Base-by-base conservation (phyloP, 495 filamentous ascomycete genomes). In the Lichina pygmaea region DNA sequence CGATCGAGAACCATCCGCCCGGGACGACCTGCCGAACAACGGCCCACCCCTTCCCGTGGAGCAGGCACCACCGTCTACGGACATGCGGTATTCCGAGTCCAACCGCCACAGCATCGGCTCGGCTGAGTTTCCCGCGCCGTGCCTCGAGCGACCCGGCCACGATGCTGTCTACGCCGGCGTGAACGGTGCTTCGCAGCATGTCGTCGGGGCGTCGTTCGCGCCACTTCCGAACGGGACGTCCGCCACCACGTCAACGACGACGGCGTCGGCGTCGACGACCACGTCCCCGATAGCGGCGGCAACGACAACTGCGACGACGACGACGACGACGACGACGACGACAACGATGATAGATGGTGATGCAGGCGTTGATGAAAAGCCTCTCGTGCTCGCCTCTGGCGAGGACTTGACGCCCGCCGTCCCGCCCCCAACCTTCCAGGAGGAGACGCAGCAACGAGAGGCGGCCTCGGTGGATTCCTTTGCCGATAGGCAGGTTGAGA, bases 331-430 rank as follows among this genome's bases (percentile, higher is more conserved):
- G 8, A 67, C 24, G 4, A 24, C 24, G 4, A 24, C 24, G 4
- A 4, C 24, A 1, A 68, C 65, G 33, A 53, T 52, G 4, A 37
- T 54, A 7, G 67, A 67, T 37, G 60, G 62, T 7, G 48, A 65
- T 43, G 24, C 24, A 24, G 24, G 24, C 24, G 2, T 4, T 24
- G 24, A 24, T 24, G 24, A 24, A 24, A 24, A 24, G 24, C 24
- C 24, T 3, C 65, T 70, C 39, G 65, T 89, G 31, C 85, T 80
- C 17, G 78, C 81, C 7, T 64, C 70, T 13, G 81, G 81, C 7
- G 76, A 79, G 0, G 81, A 85, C 48, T 89, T 82, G 54, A 67
- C 77, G 16, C 81, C 81, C 44, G 66, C n/a, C 17, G 13, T 33
- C 12, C 17, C 38, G n/a, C 12, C 38, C 37, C 12, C 37, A 41